A percentile compares a stretch with the other conserved stretches of the same genome.
phyloP scores from a whole-genome alignment of 306 rosid species.

The Vigna hirtella region DNA sequence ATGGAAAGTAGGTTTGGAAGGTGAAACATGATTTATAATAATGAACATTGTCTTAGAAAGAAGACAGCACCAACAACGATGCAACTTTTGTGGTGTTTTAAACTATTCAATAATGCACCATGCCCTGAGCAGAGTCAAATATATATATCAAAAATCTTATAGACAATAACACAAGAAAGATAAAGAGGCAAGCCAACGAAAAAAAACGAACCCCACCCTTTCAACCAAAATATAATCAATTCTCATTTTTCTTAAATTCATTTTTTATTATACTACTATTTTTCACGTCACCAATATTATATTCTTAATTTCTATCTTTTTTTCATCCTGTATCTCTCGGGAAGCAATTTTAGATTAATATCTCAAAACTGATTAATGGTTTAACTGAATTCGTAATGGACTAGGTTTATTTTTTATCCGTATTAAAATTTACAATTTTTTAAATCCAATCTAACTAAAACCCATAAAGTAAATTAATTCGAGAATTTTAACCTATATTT shows the following conservation, averaged over 20 bases:
- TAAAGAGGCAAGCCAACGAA: constrained; percentile 37
- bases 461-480: too few relatives aligned
- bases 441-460: too few relatives aligned
- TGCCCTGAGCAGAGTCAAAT: too few relatives aligned
- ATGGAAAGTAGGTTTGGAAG: not conserved
- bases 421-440: too few relatives aligned
- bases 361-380: too few relatives aligned
- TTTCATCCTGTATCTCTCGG: not conserved
- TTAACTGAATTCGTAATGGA: too few relatives aligned
- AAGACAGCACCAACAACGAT: not conserved
- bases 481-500: too few relatives aligned
- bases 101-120: constrained; percentile 25
- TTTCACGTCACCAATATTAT: not conserved
- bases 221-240: not conserved
- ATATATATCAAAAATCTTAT: not conserved
- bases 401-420: too few relatives aligned
- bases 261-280: not conserved
- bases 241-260: not conserved
- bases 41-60: not conserved
- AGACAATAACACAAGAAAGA: constrained; percentile 26
- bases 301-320: not conserved
- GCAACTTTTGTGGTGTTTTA: not conserved
- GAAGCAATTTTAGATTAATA: too few relatives aligned
- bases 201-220: constrained; percentile 43
- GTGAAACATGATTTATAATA: not conserved